phyloP scores from a whole-genome alignment of 495 filamentous ascomycete genomes.

The Schizothecium vesticola region DNA sequence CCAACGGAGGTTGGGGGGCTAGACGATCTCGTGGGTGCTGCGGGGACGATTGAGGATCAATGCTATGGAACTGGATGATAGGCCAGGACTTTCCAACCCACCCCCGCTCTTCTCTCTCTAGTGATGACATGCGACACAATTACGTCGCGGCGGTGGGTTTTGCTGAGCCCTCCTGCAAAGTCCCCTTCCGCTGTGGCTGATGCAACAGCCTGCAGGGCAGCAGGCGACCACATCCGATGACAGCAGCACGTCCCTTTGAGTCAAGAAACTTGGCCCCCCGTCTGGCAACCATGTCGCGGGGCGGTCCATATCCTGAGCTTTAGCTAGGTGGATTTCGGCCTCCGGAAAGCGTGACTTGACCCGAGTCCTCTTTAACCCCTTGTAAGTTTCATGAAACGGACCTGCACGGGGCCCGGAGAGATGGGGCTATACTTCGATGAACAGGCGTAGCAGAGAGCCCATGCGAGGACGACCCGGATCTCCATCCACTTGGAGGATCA shows the following conservation, averaged over 20 bases:
- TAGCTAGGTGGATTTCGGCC: not conserved
- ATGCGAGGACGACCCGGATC: not conserved
- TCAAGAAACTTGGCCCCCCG: not conserved
- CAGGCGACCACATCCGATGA: not conserved
- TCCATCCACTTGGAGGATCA: not conserved
- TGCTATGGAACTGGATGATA: not conserved
- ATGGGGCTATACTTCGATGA: not conserved
- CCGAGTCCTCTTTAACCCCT: not conserved
- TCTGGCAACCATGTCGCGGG: not conserved
- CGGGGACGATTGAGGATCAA: conserved; percentile 23
- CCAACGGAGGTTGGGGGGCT: conserved; percentile 52
- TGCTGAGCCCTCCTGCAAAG: not conserved
- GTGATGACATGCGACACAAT: not conserved
- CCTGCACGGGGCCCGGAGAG: not conserved
- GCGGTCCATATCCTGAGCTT: not conserved
- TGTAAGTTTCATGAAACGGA: not conserved
- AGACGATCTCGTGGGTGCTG: conserved; percentile 48
- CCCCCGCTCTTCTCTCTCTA: not conserved
- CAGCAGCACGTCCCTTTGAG: not conserved
- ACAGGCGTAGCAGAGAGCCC: not conserved
- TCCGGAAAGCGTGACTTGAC: not conserved
- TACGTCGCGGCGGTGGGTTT: not conserved
- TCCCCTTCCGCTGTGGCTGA: not conserved
- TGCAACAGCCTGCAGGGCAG: not conserved
- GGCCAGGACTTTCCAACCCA: not conserved